Evolutionary conservation across 371 early-diverging fungal species (phyloP).

Genomic region (Syncephalastrum monosporum): DNA sequence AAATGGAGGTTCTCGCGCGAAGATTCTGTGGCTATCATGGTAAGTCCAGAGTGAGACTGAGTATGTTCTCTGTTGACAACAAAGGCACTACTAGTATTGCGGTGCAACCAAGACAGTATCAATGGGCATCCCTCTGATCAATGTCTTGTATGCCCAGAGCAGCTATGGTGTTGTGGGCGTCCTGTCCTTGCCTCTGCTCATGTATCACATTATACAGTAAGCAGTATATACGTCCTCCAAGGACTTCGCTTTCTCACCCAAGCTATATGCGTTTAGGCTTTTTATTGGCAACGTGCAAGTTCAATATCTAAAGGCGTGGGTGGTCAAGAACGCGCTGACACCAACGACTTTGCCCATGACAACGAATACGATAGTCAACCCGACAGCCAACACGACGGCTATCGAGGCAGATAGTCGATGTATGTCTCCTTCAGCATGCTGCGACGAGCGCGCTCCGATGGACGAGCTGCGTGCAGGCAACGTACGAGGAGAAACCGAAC

Average conservation of each 20-base stretch:
- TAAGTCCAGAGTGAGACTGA: background rate
- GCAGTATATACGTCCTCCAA: slow-evolving; percentile 2
- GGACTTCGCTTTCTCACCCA: background rate
- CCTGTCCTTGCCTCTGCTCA: slow-evolving; percentile 61
- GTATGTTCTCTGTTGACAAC: background rate
- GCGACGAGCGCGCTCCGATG: too few species aligned
- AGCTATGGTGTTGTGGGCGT: slow-evolving; percentile 57
- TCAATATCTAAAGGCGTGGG: slow-evolving; percentile 56
- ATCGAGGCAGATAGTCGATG: too few species aligned
- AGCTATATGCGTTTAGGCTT: slow-evolving; percentile 22
- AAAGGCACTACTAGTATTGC: slow-evolving; percentile 43
- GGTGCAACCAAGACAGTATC: slow-evolving; percentile 77
- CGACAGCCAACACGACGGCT: too few species aligned
- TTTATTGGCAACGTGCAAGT: slow-evolving; percentile 69
- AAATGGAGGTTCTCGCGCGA: slow-evolving; percentile 42
- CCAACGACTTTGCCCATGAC: background rate
- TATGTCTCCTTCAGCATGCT: too few species aligned
- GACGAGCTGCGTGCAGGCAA: too few species aligned
- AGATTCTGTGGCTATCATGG: slow-evolving; percentile 60
- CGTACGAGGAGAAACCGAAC: too few species aligned
- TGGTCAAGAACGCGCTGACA: slow-evolving; percentile 32
- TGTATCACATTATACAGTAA: slow-evolving; percentile 75
- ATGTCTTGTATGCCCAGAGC: slow-evolving; percentile 57
- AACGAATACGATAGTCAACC: too few species aligned
- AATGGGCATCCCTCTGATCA: slow-evolving; percentile 76